These are phyloP conservation scores for Amniculicola lignicola DNA, from an alignment of 495 filamentous ascomycete genomes.

Conservation along the genomic window DNA sequence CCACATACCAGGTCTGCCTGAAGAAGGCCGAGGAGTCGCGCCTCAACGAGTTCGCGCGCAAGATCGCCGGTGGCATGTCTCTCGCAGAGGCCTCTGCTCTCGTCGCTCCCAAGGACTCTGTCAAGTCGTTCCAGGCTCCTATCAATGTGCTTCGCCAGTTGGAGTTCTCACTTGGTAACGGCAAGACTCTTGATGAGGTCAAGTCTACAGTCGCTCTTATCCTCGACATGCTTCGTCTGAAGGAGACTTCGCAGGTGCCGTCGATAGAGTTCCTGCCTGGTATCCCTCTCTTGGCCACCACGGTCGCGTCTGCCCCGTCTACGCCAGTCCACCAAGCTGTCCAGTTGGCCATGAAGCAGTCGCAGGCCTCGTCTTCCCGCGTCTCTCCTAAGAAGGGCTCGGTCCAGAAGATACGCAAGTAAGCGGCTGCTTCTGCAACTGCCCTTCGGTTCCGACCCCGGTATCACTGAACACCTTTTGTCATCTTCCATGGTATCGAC, in stretches of 20 bases:
- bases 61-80: not conserved
- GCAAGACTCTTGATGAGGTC: slow-evolving; percentile 15
- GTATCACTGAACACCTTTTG: too few relatives aligned
- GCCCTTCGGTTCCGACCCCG: too few relatives aligned
- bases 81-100: not conserved
- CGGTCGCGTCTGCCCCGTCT: not conserved
- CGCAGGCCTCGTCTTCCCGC: not conserved
- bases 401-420: too few relatives aligned
- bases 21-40: slow-evolving; percentile 31
- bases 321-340: not conserved
- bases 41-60: slow-evolving; percentile 19
- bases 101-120: not conserved
- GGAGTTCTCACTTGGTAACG: not conserved
- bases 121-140: slow-evolving; percentile 20
- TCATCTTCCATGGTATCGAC: too few relatives aligned
- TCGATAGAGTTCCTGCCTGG: slow-evolving; percentile 28
- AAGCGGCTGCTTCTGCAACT: too few relatives aligned
- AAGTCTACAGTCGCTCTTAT: not conserved
- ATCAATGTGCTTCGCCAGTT: slow-evolving; percentile 21
- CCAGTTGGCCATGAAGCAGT: not conserved
- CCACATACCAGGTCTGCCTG: slow-evolving; percentile 22
- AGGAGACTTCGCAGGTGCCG: slow-evolving; percentile 15
- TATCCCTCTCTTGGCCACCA: not conserved
- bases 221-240: slow-evolving; percentile 11
- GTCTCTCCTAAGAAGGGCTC: too few relatives aligned